Conservation (phyloP, 352 stramenopile species). For the Blastocystis sp. region DNA sequence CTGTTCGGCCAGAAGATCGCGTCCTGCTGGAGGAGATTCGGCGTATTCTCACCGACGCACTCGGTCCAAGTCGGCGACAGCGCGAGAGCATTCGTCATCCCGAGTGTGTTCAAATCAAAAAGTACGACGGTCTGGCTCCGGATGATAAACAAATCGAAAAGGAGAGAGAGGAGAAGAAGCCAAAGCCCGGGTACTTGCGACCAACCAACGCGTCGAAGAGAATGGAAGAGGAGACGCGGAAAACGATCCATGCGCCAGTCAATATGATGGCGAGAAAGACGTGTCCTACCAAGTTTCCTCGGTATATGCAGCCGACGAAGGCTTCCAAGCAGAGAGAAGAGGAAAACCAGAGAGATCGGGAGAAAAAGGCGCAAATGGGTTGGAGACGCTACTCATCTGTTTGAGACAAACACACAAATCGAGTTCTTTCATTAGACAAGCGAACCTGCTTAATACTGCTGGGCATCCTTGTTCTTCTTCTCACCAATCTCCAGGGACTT, state of each 20-base stretch:
- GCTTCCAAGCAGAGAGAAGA: not conserved
- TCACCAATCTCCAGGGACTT: conserved; percentile 99
- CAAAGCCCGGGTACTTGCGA: not conserved
- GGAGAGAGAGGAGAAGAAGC: not conserved
- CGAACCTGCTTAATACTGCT: not conserved
- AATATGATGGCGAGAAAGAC: too few species aligned
- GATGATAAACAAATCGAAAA: not conserved
- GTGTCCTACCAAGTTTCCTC: too few species aligned
- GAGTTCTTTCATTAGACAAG: not conserved
- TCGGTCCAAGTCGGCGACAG: not conserved
- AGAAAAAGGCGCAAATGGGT: not conserved
- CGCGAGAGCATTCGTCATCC: not conserved
- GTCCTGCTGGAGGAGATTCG: not conserved
- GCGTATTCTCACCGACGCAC: not conserved
- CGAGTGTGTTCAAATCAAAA: not conserved
- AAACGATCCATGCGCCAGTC: too few species aligned
- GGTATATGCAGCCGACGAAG: not conserved
- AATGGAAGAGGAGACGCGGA: not conserved
- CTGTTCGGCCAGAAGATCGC: not conserved
- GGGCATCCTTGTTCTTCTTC: conserved; percentile 75
- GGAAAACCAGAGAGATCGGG: not conserved
- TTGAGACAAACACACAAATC: not conserved
- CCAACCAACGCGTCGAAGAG: not conserved
- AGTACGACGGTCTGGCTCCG: not conserved
- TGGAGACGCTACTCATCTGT: not conserved